A percentile compares a stretch with the other conserved stretches of the same genome.
Conservation (phyloP, 2,329 filamentous ascomycete genomes). For the Penicillium sp. region DNA sequence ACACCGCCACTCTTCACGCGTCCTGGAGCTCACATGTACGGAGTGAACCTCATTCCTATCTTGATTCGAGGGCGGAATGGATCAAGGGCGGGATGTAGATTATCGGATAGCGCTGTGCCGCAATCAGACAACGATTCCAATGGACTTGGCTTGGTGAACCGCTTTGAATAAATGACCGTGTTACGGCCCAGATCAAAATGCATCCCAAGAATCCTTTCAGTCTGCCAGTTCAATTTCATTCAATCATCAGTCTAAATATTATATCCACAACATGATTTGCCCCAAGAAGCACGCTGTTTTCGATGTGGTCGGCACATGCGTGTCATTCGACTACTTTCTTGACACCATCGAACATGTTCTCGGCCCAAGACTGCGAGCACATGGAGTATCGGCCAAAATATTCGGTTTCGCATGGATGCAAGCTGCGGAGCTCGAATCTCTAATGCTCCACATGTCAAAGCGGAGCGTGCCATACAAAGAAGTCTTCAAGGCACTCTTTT, state of each 20-base stretch:
- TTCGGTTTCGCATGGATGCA: constrained; percentile 50
- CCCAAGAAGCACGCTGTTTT: constrained; percentile 49
- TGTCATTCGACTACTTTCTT: constrained; percentile 47
- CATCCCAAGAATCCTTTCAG: neutral
- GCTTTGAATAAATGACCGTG: neutral
- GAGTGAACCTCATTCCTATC: neutral
- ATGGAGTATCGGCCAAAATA: constrained; percentile 38
- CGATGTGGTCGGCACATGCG: constrained; percentile 53
- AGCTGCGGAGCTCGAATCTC: constrained; percentile 48
- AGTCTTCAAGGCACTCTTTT: constrained; percentile 46
- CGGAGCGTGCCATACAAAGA: constrained; percentile 44
- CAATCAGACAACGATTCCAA: neutral
- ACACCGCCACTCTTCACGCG: neutral
- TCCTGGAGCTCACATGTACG: neutral
- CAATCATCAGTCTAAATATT: neutral
- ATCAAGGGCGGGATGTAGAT: neutral
- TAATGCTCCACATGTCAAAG: constrained; percentile 45
- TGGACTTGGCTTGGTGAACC: neutral
- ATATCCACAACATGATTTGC: neutral
- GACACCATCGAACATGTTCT: constrained; percentile 39
- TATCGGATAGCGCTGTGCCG: neutral
- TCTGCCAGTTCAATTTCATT: neutral
- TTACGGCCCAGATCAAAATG: too few relatives aligned
- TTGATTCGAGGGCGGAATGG: neutral
- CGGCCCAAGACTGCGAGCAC: constrained; percentile 35